Conservation (phyloP, 257 asterid species). For the Gentiana macrophylla region DNA sequence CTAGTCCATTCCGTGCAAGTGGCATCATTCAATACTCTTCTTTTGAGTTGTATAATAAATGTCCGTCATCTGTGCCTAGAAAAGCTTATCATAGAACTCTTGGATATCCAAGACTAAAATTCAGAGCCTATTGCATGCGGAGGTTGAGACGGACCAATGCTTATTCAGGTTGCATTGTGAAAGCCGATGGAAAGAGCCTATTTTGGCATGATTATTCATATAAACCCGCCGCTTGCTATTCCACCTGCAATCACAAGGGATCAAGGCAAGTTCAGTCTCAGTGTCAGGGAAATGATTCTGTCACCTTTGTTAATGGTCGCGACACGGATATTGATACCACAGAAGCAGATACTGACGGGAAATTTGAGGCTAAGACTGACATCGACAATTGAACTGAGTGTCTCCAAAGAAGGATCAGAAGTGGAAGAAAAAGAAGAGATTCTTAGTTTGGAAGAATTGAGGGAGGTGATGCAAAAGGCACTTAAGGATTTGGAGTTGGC, state of each 20-base stretch:
- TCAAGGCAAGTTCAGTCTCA: conserved; percentile 16
- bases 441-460: conserved; percentile 64
- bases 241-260: conserved; percentile 9
- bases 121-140: conserved; percentile 1
- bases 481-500: conserved; percentile 67
- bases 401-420: conserved; percentile 25
- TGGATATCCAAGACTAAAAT: conserved; percentile 5
- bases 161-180: neutral
- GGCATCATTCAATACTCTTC: neutral
- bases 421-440: conserved; percentile 35
- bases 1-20: conserved; percentile 8
- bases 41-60: neutral
- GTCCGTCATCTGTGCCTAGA: conserved; percentile 5
- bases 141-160: conserved; percentile 9
- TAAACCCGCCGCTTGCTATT: neutral
- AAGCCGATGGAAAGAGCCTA: conserved; percentile 1
- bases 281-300: conserved; percentile 88
- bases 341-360: conserved; percentile 28
- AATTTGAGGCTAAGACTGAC: conserved; percentile 7
- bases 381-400: conserved; percentile 27
- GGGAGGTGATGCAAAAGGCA: conserved; percentile 73
- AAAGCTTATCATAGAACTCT: conserved; percentile 4
- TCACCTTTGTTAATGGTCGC: conserved; percentile 57
- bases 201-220: conserved; percentile 13
- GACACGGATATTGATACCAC: conserved; percentile 39